A percentile compares a stretch with the other conserved stretches of the same genome.
phyloP scores from a whole-genome alignment of 306 rosid species.

The Prunus persica region Prunus_persica_NCBIv2 NC_034014.1:20961001-20961500 shows the following conservation, averaged over 20 bases:
- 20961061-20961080: neutral
- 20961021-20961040: slow-evolving; percentile 21
- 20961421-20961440: slow-evolving; percentile 9
- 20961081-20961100: neutral
- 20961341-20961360: too few species aligned
- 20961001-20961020: slow-evolving; percentile 13
- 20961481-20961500: slow-evolving; percentile 99
- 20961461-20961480: slow-evolving; percentile 99
- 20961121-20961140: neutral
- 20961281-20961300: slow-evolving; percentile 1
- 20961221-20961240: slow-evolving; percentile 38
- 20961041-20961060: neutral
- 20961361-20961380: neutral
- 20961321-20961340: too few species aligned
- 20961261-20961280: slow-evolving; percentile 9
- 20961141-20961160: slow-evolving; percentile 8
- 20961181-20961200: slow-evolving; percentile 73
- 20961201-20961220: slow-evolving; percentile 71
- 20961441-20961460: slow-evolving; percentile 94
- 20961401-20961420: slow-evolving; percentile 32
- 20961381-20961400: slow-evolving; percentile 6
- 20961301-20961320: too few species aligned
- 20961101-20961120: neutral
- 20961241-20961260: slow-evolving; percentile 39
- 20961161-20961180: slow-evolving; percentile 37